A percentile compares a stretch with the other conserved stretches of the same genome.
Conservation (phyloP, 257 asterid species). For the Agastache rugosa region DNA sequence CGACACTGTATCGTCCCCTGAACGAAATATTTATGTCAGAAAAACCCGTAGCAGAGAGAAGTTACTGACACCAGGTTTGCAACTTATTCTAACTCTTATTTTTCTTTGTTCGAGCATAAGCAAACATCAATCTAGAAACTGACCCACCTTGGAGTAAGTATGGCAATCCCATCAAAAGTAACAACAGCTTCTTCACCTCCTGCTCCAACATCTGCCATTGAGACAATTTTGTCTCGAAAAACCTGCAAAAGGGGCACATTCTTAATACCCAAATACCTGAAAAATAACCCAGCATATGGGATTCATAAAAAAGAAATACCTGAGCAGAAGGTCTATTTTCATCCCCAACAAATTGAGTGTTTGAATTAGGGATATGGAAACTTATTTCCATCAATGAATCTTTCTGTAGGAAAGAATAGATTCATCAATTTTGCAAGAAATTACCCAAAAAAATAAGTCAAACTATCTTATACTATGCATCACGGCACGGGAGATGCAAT, state of each 20-base stretch:
- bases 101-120: neutral
- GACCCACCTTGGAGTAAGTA: conserved; percentile 91
- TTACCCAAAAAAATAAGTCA: neutral
- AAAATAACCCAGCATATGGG: neutral
- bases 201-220: conserved; percentile 93
- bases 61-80: neutral
- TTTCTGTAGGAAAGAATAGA: conserved; percentile 62
- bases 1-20: conserved; percentile 94
- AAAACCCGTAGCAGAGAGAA: conserved; percentile 30
- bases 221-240: conserved; percentile 80
- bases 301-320: conserved; percentile 49
- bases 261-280: neutral
- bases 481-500: neutral
- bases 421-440: neutral
- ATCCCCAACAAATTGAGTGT: conserved; percentile 93
- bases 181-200: conserved; percentile 98
- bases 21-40: conserved; percentile 37
- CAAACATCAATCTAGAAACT: neutral
- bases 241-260: conserved; percentile 56
- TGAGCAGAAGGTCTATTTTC: conserved; percentile 88
- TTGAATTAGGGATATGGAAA: conserved; percentile 91
- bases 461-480: too few species aligned
- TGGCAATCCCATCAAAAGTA: conserved; percentile 86
- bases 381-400: conserved; percentile 97
- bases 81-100: neutral